Conservation (phyloP, 2,329 filamentous ascomycete genomes). For the Penicillium sp. region DNA sequence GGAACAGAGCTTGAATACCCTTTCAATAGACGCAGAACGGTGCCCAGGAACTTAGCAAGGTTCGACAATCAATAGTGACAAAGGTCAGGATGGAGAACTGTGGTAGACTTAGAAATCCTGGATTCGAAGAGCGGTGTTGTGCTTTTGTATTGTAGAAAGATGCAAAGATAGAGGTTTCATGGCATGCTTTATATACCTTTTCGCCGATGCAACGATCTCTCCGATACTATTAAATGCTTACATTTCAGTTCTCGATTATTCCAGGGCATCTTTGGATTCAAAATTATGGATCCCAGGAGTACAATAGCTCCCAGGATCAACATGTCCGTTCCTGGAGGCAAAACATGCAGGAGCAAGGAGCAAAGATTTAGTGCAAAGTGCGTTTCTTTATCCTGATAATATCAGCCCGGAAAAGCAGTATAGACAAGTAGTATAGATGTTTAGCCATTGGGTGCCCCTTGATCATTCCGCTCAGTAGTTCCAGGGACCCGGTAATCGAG, state of each 20-base stretch:
- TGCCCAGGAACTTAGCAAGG: no score
- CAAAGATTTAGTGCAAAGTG: no score
- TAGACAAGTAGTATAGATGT: no score
- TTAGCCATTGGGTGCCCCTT: no score
- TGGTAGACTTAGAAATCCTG: background rate
- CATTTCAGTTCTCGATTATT: background rate
- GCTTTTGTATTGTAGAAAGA: background rate
- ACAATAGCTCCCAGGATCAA: background rate
- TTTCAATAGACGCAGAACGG: no score
- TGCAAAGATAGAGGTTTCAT: background rate
- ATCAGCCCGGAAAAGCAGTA: no score
- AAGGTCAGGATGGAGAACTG: background rate
- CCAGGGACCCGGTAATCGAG: no score
- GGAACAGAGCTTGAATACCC: no score
- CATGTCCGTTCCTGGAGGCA: background rate
- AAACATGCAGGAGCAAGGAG: background rate
- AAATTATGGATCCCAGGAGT: background rate
- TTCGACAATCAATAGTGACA: background rate
- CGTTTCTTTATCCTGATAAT: no score
- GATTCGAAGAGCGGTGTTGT: background rate
- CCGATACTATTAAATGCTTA: fast-evolving
- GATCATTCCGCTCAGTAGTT: no score
- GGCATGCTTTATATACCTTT: background rate
- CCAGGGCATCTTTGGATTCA: background rate
- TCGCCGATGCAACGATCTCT: no score